These are phyloP conservation scores for Puccinia triticina DNA, from an alignment of 1,284 basidiomycete species.

Conservation along the genomic window DNA sequence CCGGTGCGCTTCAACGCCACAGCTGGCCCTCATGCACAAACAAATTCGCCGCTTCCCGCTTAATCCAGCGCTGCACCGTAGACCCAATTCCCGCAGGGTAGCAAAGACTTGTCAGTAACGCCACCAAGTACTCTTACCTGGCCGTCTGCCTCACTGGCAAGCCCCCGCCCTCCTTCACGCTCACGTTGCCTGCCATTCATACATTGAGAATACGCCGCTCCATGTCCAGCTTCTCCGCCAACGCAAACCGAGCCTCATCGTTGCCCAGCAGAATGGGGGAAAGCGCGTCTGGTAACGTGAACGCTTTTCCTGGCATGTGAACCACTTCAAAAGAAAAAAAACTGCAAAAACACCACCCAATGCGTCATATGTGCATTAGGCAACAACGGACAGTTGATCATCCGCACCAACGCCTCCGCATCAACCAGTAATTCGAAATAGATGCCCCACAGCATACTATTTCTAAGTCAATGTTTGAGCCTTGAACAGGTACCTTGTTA, in stretches of 20 bases:
- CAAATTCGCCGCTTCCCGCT: neutral
- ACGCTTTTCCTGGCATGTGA: slow-evolving; percentile 17
- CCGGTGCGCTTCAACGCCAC: neutral
- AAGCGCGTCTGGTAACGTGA: slow-evolving; percentile 24
- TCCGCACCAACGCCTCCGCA: neutral
- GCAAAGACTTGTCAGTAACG: no score
- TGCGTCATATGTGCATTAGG: slow-evolving; percentile 26
- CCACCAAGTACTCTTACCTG: no score
- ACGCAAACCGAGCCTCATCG: neutral
- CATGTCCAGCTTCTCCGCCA: neutral
- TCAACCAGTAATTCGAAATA: slow-evolving; percentile 24
- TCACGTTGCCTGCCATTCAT: no score
- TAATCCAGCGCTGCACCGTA: neutral
- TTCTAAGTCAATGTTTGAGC: slow-evolving; percentile 5
- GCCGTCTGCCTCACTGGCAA: no score
- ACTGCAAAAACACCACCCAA: slow-evolving; percentile 13
- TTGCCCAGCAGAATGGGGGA: neutral
- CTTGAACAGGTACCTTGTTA: neutral
- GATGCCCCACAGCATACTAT: neutral
- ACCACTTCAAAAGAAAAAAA: slow-evolving; percentile 32
- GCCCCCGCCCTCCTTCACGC: no score
- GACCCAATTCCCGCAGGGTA: neutral
- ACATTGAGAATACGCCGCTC: neutral
- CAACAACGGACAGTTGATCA: slow-evolving; percentile 4
- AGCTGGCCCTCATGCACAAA: neutral